These are phyloP conservation scores for Xylaria sp. DNA, from an alignment of 2,329 filamentous ascomycete genomes.

Conservation along the genomic window DNA sequence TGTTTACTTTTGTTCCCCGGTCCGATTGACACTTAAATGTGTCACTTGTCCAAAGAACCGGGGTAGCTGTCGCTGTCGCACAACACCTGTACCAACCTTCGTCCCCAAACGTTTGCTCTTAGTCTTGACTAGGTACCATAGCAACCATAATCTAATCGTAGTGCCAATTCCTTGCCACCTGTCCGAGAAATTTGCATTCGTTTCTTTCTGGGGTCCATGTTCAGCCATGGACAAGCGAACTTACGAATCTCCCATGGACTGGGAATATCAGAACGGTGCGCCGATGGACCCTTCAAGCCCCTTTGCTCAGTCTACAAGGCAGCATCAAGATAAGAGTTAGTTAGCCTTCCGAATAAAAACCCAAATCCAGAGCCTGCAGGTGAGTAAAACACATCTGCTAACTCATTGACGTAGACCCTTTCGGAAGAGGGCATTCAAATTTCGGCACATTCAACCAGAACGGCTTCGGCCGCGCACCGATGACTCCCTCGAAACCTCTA, in stretches of 20 bases:
- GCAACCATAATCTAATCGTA: neutral
- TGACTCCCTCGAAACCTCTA: slow-evolving; percentile 56
- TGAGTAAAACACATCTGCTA: slow-evolving; percentile 31
- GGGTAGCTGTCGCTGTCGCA: slow-evolving; percentile 5
- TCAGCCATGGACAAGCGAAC: slow-evolving; percentile 64
- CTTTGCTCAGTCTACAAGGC: slow-evolving; percentile 65
- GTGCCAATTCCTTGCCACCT: neutral
- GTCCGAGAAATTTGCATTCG: slow-evolving; percentile 13
- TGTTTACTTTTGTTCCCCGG: slow-evolving; percentile 33
- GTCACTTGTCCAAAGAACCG: neutral
- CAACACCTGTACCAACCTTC: neutral
- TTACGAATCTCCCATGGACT: slow-evolving; percentile 73
- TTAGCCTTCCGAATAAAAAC: slow-evolving; percentile 48
- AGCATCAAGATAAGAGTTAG: slow-evolving; percentile 57
- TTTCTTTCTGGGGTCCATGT: neutral
- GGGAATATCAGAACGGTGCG: slow-evolving; percentile 69
- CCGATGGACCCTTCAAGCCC: slow-evolving; percentile 71
- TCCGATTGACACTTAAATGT: neutral
- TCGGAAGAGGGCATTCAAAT: slow-evolving; percentile 52
- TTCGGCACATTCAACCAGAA: slow-evolving; percentile 52
- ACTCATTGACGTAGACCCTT: slow-evolving; percentile 47
- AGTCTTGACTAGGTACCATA: neutral
- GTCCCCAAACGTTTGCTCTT: neutral
- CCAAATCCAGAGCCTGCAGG: slow-evolving; percentile 17
- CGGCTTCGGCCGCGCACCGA: slow-evolving; percentile 44